phyloP scores from a whole-genome alignment of 2,329 filamentous ascomycete genomes.

The Mycosphaerella sp. region DNA sequence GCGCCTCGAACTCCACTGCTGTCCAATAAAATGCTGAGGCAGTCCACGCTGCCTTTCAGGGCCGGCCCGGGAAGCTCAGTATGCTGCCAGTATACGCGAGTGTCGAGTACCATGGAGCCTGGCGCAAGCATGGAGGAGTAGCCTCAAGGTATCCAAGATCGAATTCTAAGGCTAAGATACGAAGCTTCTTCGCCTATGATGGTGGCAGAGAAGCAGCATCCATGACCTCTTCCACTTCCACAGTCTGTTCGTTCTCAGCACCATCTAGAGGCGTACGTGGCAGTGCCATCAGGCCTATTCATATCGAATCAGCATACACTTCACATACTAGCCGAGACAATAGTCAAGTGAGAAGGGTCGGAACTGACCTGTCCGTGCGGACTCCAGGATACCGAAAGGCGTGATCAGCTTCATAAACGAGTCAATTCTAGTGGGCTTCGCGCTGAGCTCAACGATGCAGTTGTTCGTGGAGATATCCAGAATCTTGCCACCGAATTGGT shows the following conservation, averaged over 20 bases:
- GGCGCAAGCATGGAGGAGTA: background rate
- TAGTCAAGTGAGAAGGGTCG: slow-evolving; percentile 2
- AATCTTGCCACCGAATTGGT: slow-evolving; percentile 97
- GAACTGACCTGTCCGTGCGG: slow-evolving; percentile 68
- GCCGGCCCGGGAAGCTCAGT: too few species aligned
- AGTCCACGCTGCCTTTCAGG: background rate
- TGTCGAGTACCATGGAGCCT: background rate
- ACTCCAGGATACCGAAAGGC: slow-evolving; percentile 95
- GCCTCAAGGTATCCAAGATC: background rate
- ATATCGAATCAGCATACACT: slow-evolving; percentile 17
- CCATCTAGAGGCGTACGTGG: slow-evolving; percentile 83
- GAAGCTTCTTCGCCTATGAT: slow-evolving; percentile 10
- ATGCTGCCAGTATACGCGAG: background rate
- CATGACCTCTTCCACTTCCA: slow-evolving; percentile 90
- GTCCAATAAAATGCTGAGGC: background rate
- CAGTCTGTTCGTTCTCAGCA: slow-evolving; percentile 64
- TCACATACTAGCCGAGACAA: background rate
- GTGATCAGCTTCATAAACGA: slow-evolving; percentile 94
- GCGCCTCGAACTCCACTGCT: background rate
- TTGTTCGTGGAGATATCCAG: slow-evolving; percentile 97
- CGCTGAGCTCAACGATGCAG: slow-evolving; percentile 95
- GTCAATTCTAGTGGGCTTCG: slow-evolving; percentile 89
- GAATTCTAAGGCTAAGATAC: background rate
- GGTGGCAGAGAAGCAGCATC: slow-evolving; percentile 91
- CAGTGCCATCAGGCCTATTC: slow-evolving; percentile 79